phyloP scores from a whole-genome alignment of 108 stramenopile species.

The Schizochytrium sp. region DNA sequence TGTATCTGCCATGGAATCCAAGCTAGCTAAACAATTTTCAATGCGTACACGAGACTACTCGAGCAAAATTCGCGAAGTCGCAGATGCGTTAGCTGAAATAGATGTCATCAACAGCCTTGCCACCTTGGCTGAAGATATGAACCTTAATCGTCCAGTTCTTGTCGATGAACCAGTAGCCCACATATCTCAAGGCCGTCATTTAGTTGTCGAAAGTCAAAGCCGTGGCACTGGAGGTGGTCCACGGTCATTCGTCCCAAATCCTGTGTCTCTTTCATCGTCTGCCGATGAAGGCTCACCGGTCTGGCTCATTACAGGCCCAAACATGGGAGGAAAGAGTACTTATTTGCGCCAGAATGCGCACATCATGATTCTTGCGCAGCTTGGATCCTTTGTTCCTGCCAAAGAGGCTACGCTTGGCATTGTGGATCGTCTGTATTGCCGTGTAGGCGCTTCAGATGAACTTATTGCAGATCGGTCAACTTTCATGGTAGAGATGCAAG shows the following conservation, averaged over 20 bases:
- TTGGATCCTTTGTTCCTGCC: conserved; percentile 92
- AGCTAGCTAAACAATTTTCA: background rate
- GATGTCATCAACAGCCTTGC: conserved; percentile 52
- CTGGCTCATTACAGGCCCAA: conserved; percentile 67
- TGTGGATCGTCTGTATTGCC: conserved; percentile 82
- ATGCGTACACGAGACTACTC: background rate
- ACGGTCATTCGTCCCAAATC: background rate
- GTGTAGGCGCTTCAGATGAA: conserved; percentile 90
- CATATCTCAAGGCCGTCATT: conserved; percentile 18
- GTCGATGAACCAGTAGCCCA: conserved; percentile 3
- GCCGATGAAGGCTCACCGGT: background rate
- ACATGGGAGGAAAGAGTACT: conserved; percentile 72
- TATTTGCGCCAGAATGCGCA: conserved; percentile 74
- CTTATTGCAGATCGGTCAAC: conserved; percentile 91
- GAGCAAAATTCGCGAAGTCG: background rate
- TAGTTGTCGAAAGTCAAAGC: conserved; percentile 54
- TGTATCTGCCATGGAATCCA: conserved; percentile 5
- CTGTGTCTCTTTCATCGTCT: background rate
- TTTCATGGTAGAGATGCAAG: conserved; percentile 94
- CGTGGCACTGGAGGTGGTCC: background rate
- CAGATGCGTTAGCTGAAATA: conserved; percentile 18
- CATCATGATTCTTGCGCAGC: conserved; percentile 89
- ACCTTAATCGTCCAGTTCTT: background rate
- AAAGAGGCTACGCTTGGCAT: conserved; percentile 83
- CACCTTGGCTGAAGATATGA: background rate